These are phyloP conservation scores for Albifimbria verrucaria DNA, from an alignment of 2,329 filamentous ascomycete genomes.

Conservation along the genomic window DNA sequence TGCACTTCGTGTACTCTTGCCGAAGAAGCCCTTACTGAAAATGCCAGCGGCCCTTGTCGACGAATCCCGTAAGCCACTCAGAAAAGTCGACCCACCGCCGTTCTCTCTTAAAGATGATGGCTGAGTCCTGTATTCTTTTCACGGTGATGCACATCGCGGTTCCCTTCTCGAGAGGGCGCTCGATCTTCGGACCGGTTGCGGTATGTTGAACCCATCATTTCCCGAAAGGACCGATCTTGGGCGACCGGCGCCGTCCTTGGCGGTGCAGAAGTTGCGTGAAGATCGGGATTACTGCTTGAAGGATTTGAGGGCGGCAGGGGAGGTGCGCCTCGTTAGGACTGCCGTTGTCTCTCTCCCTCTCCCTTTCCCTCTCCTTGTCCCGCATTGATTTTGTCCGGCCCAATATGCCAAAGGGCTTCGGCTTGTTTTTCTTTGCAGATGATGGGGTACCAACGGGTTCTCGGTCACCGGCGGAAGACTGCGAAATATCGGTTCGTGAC, in stretches of 20 bases:
- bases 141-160: constrained; percentile 23
- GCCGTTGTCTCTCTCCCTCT: constrained; percentile 30
- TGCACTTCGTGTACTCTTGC: constrained; percentile 71
- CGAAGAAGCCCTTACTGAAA: constrained; percentile 78
- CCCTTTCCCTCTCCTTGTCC: constrained; percentile 31
- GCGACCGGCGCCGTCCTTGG: constrained; percentile 62
- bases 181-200: constrained; percentile 76
- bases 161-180: constrained; percentile 20
- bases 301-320: constrained; percentile 11
- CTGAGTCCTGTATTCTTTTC: constrained; percentile 49
- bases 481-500: constrained; percentile 50
- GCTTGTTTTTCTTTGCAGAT: constrained; percentile 46
- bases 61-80: constrained; percentile 70
- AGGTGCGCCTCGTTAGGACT: constrained; percentile 33
- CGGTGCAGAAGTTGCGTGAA: constrained; percentile 25
- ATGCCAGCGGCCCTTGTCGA: constrained; percentile 75
- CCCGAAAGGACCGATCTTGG: constrained; percentile 64
- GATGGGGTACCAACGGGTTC: constrained; percentile 33
- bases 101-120: constrained; percentile 58
- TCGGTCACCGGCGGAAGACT: constrained; percentile 46
- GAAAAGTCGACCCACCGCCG: constrained; percentile 57
- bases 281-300: constrained; percentile 23
- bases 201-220: constrained; percentile 62
- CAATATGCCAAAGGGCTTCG: constrained; percentile 53
- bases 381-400: constrained; percentile 49